Base-by-base conservation (phyloP, 768 basidiomycete genomes). In the Lentinula sp. region DNA sequence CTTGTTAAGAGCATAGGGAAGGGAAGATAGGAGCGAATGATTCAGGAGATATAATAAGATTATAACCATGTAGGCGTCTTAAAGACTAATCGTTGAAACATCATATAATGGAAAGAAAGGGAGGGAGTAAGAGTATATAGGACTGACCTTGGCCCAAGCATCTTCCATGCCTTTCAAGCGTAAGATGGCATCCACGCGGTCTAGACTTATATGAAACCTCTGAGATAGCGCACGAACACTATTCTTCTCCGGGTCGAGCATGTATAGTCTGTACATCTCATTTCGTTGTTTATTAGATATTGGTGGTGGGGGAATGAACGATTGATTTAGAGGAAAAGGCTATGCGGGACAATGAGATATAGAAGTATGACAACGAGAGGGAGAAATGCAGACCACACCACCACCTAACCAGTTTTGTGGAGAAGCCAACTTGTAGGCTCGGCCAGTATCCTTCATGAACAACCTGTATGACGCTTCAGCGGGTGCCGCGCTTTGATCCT, bases 31-130 rank as follows among this genome's bases (percentile, higher is more conserved):
- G 18, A 62, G 59, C 55, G 51, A 45, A 31, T 60, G 37, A 59
- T 34, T 61, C 59, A 65, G 15, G 57, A 48, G 37, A 55, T 56
- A 63, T 48, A 42, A 57, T 57, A 21, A 63, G 67, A 65, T 69
- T 84, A 76, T 84, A 91, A 91, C 88, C 90, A 91, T 83, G 75
- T 71, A 64, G 64, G 64, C 68, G 87, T 92, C 92, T 92, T 87
- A 73, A 93, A 93, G 91, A 95, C 92, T 95, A 95, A 95, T 95
- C 93, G 88, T 81, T 74, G 73, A 73, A 75, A 80, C 87, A 86
- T 81, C 75, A 75, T 70, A 67, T n/a, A 32, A 65, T 59, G 58
- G 40, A 66, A 50, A 67, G 64, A 63, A 23, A 63, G 64, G 65
- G 53, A 31, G 48, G 55, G 52, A 61, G 13, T 39, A 9, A 13